phyloP scores from a whole-genome alignment of 768 basidiomycete species.

The Naganishia vishniacii region DNA sequence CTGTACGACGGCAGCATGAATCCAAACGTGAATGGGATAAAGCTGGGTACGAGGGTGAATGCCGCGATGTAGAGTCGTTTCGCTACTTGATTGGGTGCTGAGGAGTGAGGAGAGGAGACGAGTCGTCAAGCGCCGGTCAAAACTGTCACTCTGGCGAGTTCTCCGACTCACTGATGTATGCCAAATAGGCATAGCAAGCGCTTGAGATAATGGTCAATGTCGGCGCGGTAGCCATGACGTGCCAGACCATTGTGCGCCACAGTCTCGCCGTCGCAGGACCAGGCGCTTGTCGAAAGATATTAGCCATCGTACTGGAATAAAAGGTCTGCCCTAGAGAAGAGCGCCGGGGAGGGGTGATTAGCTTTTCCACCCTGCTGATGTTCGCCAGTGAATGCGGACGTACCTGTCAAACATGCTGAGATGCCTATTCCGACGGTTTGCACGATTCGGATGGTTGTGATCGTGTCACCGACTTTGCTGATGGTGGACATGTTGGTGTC shows the following conservation, averaged over 20 bases:
- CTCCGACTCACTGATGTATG: background rate
- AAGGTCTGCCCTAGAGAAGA: background rate
- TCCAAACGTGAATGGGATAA: background rate
- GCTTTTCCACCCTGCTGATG: too few species aligned
- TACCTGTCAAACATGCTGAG: background rate
- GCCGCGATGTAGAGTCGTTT: background rate
- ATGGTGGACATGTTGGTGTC: too few species aligned
- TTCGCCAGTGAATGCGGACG: background rate
- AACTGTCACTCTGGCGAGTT: background rate
- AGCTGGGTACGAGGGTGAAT: background rate
- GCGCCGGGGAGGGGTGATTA: background rate
- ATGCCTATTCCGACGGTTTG: background rate
- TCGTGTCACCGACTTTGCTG: too few species aligned
- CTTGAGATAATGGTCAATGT: background rate
- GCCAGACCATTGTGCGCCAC: background rate
- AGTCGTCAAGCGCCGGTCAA: background rate
- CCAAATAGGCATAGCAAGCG: background rate
- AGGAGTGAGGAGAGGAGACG: background rate
- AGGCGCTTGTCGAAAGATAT: background rate
- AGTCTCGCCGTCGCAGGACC: background rate
- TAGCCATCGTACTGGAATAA: background rate
- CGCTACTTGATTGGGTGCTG: background rate
- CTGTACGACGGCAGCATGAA: background rate
- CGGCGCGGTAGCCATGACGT: background rate
- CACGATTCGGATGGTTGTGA: background rate